A percentile compares a stretch with the other conserved stretches of the same genome.
Conservation (phyloP, 768 basidiomycete genomes). For the Rhodotorula graminis region DNA sequence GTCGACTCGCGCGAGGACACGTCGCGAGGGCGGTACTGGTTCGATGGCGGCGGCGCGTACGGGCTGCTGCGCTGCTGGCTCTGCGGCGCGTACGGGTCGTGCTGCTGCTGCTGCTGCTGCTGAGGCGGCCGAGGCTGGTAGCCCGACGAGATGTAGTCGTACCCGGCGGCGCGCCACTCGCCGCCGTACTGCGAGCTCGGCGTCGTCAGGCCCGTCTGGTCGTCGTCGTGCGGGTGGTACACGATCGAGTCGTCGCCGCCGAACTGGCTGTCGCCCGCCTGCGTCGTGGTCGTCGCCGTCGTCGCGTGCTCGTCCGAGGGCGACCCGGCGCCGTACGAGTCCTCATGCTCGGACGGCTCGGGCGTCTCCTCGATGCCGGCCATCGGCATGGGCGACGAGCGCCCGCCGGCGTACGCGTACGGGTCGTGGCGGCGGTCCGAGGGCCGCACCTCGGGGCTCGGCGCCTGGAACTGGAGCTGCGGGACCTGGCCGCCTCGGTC, state of each 20-base stretch:
- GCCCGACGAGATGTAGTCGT: conserved; percentile 28
- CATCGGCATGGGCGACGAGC: conserved; percentile 13
- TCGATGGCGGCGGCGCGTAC: conserved; percentile 1
- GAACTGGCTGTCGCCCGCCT: neutral
- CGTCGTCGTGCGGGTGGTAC: neutral
- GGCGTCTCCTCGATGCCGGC: conserved; percentile 31
- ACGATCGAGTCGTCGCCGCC: conserved; percentile 4
- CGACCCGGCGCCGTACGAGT: neutral
- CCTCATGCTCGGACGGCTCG: conserved; percentile 15
- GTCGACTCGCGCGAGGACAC: conserved; percentile 14
- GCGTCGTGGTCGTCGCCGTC: neutral
- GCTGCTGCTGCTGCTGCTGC: neutral
- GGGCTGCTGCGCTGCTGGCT: conserved; percentile 1
- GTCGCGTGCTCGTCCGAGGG: neutral
- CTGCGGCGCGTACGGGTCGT: conserved; percentile 16
- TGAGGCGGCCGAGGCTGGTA: neutral
- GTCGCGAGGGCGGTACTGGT: neutral
- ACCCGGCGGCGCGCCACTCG: conserved; percentile 35
- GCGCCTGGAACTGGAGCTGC: conserved; percentile 21
- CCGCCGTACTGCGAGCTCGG: conserved; percentile 35
- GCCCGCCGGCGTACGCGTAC: conserved; percentile 10
- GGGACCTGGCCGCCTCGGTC: conserved; percentile 14
- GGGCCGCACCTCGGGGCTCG: conserved; percentile 10
- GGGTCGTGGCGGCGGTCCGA: neutral
- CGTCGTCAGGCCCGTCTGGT: conserved; percentile 17